These are phyloP conservation scores for Parmelia sp. DNA, from an alignment of 495 filamentous ascomycete genomes.

Conservation along the genomic window DNA sequence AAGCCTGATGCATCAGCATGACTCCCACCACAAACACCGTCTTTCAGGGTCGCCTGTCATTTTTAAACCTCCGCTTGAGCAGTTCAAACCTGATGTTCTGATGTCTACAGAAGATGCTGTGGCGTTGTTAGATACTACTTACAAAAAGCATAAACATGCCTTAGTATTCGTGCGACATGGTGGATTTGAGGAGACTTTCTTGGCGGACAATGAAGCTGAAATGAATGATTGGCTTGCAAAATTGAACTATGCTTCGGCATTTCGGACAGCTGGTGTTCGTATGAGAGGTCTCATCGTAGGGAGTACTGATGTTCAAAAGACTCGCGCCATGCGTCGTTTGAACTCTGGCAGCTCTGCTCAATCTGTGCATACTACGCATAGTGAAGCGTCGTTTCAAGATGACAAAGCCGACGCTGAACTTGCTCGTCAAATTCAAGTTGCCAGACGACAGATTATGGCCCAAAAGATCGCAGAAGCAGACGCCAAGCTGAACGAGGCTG, in stretches of 20 bases:
- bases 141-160: slow-evolving; percentile 94
- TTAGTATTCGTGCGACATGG: slow-evolving; percentile 88
- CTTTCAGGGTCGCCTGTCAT: slow-evolving; percentile 63
- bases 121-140: slow-evolving; percentile 74
- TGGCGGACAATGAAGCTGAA: slow-evolving; percentile 81
- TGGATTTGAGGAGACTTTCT: slow-evolving; percentile 80
- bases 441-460: slow-evolving; percentile 72
- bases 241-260: slow-evolving; percentile 92
- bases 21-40: slow-evolving; percentile 65
- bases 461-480: slow-evolving; percentile 78
- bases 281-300: slow-evolving; percentile 81
- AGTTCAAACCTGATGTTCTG: slow-evolving; percentile 87
- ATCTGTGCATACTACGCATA: slow-evolving; percentile 60
- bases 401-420: slow-evolving; percentile 72
- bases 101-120: slow-evolving; percentile 92
- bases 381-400: slow-evolving; percentile 58
- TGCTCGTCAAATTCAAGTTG: slow-evolving; percentile 72
- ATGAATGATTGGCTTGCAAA: slow-evolving; percentile 98
- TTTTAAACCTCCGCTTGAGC: slow-evolving; percentile 80
- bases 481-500: slow-evolving; percentile 64
- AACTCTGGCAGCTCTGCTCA: slow-evolving; percentile 50
- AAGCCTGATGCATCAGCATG: slow-evolving; percentile 76
- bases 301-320: slow-evolving; percentile 75
- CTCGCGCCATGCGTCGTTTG: slow-evolving; percentile 63
- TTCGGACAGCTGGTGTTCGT: slow-evolving; percentile 84